These are phyloP conservation scores for Hapsidospora chrysogenum DNA, from an alignment of 495 filamentous ascomycete species.

Conservation along the genomic window DNA sequence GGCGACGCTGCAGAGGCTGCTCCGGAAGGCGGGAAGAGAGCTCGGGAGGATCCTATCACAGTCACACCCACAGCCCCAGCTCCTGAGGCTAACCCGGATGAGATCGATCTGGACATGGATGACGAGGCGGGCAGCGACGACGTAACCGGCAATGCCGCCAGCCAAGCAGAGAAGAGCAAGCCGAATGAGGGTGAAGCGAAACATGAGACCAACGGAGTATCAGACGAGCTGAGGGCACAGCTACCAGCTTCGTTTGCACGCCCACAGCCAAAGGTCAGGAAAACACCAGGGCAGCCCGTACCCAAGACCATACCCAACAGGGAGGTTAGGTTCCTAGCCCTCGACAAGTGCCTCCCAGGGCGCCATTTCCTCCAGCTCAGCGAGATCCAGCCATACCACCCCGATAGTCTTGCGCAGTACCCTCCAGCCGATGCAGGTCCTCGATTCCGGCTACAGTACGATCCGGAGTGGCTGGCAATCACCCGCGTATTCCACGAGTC, in stretches of 20 bases:
- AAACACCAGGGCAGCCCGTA: conserved; percentile 26
- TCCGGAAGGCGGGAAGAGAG: too few relatives aligned
- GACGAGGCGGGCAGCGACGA: conserved; percentile 8
- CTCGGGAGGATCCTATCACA: background rate
- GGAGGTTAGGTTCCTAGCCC: conserved; percentile 67
- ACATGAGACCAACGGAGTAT: conserved; percentile 14
- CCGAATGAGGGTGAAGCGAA: background rate
- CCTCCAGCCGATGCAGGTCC: conserved; percentile 11
- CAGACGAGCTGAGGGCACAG: conserved; percentile 44
- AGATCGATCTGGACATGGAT: conserved; percentile 39
- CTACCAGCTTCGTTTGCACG: conserved; percentile 47
- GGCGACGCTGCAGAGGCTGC: background rate
- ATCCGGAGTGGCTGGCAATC: conserved; percentile 91
- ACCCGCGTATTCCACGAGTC: conserved; percentile 57
- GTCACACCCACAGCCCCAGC: background rate
- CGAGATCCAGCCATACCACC: conserved; percentile 30
- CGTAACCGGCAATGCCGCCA: too few relatives aligned
- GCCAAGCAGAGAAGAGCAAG: background rate
- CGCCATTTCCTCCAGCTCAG: conserved; percentile 71
- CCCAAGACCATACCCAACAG: conserved; percentile 47
- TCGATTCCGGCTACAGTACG: conserved; percentile 47
- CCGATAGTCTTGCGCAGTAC: conserved; percentile 4
- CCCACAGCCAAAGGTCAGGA: conserved; percentile 5
- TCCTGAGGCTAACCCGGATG: conserved; percentile 26
- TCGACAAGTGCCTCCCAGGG: conserved; percentile 72